A percentile compares a stretch with the other conserved stretches of the same genome.
These are phyloP conservation scores for Mucor mucedo DNA, from an alignment of 371 early-diverging fungal species.

Conservation along the genomic window DNA sequence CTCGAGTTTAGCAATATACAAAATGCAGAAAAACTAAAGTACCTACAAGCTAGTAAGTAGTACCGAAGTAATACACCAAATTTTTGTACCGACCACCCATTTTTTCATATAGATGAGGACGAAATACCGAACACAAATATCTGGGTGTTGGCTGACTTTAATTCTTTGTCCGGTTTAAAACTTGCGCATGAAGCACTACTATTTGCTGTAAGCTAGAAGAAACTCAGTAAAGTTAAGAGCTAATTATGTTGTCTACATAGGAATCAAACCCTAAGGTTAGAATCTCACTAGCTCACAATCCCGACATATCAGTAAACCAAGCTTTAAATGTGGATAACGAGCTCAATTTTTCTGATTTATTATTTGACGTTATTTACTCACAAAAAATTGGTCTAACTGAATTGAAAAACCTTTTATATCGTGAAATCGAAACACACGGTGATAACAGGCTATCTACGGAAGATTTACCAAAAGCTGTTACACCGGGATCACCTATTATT, in stretches of 20 bases:
- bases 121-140: slow-evolving; percentile 41
- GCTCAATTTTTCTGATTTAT: slow-evolving; percentile 18
- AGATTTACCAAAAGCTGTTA: slow-evolving; percentile 17
- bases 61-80: too few relatives aligned
- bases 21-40: slow-evolving; percentile 11
- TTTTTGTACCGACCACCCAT: not conserved
- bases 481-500: slow-evolving; percentile 45
- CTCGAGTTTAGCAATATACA: slow-evolving; percentile 19
- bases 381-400: not conserved
- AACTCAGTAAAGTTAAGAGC: slow-evolving; percentile 29
- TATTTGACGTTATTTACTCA: slow-evolving; percentile 8
- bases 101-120: slow-evolving; percentile 19
- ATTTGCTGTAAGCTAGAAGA: slow-evolving; percentile 36
- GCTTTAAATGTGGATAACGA: not conserved
- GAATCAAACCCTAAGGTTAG: slow-evolving; percentile 43
- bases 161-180: slow-evolving; percentile 51
- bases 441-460: not conserved
- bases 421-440: not conserved
- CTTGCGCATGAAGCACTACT: slow-evolving; percentile 55
- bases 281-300: slow-evolving; percentile 54
- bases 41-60: slow-evolving; percentile 24
- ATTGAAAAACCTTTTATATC: not conserved
- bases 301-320: not conserved
- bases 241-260: slow-evolving; percentile 9
- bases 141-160: slow-evolving; percentile 62